Conservation (phyloP, 2,329 filamentous ascomycete species). For the Apiospora rasikravindrae region DNA sequence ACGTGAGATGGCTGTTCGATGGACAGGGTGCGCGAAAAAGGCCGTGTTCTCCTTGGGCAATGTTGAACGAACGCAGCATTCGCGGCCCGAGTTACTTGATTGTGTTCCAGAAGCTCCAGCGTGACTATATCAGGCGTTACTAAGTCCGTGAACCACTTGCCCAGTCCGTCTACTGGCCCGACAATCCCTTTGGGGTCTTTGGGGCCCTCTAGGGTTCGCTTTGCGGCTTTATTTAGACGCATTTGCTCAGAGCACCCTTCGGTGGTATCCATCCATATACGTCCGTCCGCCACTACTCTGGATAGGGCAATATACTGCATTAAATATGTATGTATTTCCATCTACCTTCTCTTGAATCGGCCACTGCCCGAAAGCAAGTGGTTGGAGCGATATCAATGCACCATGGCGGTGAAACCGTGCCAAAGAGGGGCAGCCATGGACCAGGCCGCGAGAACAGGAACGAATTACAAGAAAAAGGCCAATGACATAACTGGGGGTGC, state of each 20-base stretch:
- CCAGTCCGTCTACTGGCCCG: background rate
- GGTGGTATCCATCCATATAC: background rate
- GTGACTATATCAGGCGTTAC: background rate
- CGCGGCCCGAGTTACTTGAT: conserved; percentile 1
- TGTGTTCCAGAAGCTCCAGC: conserved; percentile 6
- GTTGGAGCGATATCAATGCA: conserved; percentile 8
- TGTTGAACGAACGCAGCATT: background rate
- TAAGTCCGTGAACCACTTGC: conserved; percentile 7
- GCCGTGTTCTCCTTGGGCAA: conserved; percentile 1
- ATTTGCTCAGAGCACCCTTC: background rate
- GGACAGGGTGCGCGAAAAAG: conserved; percentile 7
- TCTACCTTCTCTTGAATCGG: background rate
- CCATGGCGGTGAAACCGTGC: conserved; percentile 15
- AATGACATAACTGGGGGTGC: conserved; percentile 14
- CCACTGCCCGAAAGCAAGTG: background rate
- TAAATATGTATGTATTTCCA: background rate
- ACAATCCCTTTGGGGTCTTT: background rate
- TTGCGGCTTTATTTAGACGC: conserved; percentile 14
- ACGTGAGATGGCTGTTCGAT: conserved; percentile 16
- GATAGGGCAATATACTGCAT: background rate
- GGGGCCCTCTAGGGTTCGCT: background rate
- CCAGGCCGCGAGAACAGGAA: background rate
- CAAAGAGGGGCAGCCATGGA: conserved; percentile 14
- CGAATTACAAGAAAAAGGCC: conserved; percentile 3
- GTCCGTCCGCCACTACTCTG: background rate